A percentile compares a stretch with the other conserved stretches of the same genome.
phyloP scores from a whole-genome alignment of 2,329 filamentous ascomycete species.

The Aspergillaceae sp. region DNA sequence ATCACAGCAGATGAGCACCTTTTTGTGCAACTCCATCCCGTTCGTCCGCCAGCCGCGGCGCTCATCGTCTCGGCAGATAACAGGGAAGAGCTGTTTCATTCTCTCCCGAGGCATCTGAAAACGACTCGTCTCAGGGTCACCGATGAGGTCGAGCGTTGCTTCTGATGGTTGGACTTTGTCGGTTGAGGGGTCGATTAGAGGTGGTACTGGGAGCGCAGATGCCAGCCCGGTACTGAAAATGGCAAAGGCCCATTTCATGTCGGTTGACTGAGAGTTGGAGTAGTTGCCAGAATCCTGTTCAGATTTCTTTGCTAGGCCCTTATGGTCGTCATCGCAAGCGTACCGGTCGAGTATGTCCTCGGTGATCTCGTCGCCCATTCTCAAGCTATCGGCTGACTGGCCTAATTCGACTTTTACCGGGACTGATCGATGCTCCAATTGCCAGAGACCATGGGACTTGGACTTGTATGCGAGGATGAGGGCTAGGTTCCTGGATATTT shows the following conservation, averaged over 20 bases:
- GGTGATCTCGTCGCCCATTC: not conserved
- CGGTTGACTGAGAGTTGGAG: not conserved
- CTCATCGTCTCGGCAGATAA: not conserved
- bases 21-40: not conserved
- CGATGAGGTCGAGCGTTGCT: not conserved
- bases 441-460: not conserved
- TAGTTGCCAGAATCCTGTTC: not conserved
- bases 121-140: not conserved
- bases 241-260: not conserved
- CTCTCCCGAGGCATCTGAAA: not conserved
- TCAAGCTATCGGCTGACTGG: not conserved
- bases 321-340: not conserved
- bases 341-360: not conserved
- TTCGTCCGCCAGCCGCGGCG: not conserved
- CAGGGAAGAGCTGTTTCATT: not conserved
- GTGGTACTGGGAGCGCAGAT: not conserved
- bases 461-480: not conserved
- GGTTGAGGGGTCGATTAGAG: not conserved
- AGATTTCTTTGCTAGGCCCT: not conserved
- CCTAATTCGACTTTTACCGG: not conserved
- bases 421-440: not conserved
- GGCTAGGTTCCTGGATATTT: not conserved
- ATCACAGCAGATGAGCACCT: not conserved
- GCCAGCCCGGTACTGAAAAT: not conserved
- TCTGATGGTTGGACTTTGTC: not conserved